Conservation (phyloP, 2,329 filamentous ascomycete genomes). For the Drechslera avenae region DNA sequence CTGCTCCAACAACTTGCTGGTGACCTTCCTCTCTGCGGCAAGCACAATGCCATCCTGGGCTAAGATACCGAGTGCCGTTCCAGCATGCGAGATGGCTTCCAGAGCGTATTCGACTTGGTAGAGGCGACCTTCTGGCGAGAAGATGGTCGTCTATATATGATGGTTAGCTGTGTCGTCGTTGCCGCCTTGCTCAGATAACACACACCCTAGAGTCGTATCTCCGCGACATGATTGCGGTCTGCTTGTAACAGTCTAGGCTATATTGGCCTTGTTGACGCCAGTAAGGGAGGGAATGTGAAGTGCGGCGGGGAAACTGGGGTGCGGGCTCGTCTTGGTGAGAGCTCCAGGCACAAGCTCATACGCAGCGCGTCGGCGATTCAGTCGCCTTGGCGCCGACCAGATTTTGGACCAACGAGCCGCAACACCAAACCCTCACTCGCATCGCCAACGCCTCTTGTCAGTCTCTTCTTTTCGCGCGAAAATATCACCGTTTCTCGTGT, state of each 20-base stretch:
- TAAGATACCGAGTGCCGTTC: constrained; percentile 93
- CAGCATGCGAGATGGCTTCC: constrained; percentile 97
- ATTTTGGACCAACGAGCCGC: constrained; percentile 30
- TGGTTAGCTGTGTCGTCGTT: constrained; percentile 28
- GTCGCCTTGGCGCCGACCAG: constrained; percentile 36
- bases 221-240: constrained; percentile 74
- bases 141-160: constrained; percentile 85
- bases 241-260: constrained; percentile 2
- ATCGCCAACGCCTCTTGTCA: neutral
- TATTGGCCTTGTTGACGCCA: constrained; percentile 12
- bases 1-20: constrained; percentile 98
- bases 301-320: constrained; percentile 29
- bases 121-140: constrained; percentile 96
- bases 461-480: neutral
- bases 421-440: constrained; percentile 16
- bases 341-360: constrained; percentile 48
- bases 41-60: constrained; percentile 98
- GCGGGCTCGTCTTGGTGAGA: constrained; percentile 37
- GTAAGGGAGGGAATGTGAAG: constrained; percentile 18
- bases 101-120: constrained; percentile 99
- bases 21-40: constrained; percentile 97
- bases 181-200: constrained; percentile 23
- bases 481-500: no score
- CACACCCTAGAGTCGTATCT: constrained; percentile 95
- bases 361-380: constrained; percentile 38